Percentiles rank a stretch among this genome's conserved stretches.
Conservation (phyloP, 345 rosid genomes). For the Noccaea bulbosa region DNA sequence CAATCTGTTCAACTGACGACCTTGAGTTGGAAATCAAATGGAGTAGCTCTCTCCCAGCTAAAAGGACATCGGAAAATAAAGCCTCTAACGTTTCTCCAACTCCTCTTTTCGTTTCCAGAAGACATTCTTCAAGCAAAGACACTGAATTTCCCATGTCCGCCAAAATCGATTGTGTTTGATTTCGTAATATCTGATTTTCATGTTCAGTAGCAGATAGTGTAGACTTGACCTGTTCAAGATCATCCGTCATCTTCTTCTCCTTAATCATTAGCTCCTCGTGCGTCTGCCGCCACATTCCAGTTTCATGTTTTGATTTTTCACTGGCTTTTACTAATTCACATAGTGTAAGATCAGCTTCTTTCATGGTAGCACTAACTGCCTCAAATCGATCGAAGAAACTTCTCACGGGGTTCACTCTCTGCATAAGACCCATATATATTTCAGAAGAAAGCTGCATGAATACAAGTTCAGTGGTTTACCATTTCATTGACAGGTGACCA, state of each 20-base stretch:
- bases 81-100: conserved; percentile 57
- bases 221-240: conserved; percentile 64
- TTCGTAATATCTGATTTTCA: conserved; percentile 58
- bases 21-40: conserved; percentile 50
- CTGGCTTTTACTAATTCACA: conserved; percentile 68
- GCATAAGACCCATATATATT: conserved; percentile 48
- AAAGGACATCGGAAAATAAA: conserved; percentile 52
- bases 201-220: conserved; percentile 53
- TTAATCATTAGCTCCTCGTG: conserved; percentile 58
- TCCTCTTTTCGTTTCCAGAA: conserved; percentile 63
- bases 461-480: conserved; percentile 31
- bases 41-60: conserved; percentile 55
- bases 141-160: conserved; percentile 55
- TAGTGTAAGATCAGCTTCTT: conserved; percentile 73
- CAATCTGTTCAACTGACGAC: conserved; percentile 60
- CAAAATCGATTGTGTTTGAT: conserved; percentile 47
- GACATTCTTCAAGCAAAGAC: conserved; percentile 61
- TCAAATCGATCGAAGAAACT: conserved; percentile 66
- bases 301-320: conserved; percentile 58
- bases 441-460: conserved; percentile 36
- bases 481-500: conserved; percentile 31
- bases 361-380: conserved; percentile 69
- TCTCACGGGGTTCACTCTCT: conserved; percentile 50
- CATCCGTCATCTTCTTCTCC: conserved; percentile 53
- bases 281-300: conserved; percentile 60